A percentile compares a stretch with the other conserved stretches of the same genome.
These are phyloP conservation scores for Chlamydomonas sp. DNA, from an alignment of 139 green algal species.

Conservation along the genomic window DNA sequence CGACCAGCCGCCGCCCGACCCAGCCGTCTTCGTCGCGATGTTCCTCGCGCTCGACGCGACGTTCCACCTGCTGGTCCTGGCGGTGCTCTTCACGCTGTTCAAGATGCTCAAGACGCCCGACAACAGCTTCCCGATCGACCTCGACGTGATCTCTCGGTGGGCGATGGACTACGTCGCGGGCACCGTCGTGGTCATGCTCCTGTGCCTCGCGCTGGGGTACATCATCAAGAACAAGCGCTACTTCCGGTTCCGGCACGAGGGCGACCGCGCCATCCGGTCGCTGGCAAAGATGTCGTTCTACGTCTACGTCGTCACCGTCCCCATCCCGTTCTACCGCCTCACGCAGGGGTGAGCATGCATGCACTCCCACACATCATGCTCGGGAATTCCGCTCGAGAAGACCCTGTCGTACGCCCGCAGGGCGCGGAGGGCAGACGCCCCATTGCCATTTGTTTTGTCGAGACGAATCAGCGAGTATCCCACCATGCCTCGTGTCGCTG, in stretches of 20 bases:
- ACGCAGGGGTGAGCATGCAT: neutral
- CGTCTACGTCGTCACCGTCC: neutral
- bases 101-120: neutral
- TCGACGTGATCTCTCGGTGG: neutral
- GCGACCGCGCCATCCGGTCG: neutral
- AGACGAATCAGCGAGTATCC: no score
- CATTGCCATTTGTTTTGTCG: no score
- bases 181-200: neutral
- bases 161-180: neutral
- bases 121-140: conserved; percentile 4
- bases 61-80: neutral
- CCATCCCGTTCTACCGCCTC: conserved; percentile 9
- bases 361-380: no score
- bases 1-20: neutral
- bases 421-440: no score
- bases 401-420: no score
- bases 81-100: neutral
- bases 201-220: neutral
- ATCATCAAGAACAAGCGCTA: conserved; percentile 9
- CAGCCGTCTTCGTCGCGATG: neutral
- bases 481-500: no score
- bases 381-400: no score
- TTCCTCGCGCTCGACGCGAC: conserved; percentile 7
- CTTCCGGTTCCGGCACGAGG: conserved; percentile 13
- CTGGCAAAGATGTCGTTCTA: neutral